phyloP scores from a whole-genome alignment of 1,139 yeast genomes.

The Candida mesenterica region DNA sequence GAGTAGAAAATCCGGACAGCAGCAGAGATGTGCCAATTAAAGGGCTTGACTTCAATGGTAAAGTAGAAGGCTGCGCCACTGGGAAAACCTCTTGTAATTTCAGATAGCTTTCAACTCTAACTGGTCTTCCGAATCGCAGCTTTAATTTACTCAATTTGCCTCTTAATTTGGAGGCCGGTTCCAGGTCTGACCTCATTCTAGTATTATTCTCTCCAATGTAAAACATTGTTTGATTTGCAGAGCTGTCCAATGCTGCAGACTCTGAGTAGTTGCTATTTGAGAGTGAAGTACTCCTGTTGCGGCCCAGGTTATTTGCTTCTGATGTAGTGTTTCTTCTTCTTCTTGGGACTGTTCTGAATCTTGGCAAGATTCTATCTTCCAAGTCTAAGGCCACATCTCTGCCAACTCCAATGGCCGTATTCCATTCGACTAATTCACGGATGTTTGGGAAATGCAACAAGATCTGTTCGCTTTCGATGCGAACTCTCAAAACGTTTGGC shows the following conservation, averaged over 20 bases:
- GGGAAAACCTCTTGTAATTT: not conserved
- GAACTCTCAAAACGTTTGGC: constrained; percentile 54
- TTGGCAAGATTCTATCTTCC: constrained; percentile 57
- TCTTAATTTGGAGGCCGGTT: constrained; percentile 16
- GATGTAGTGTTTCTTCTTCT: constrained; percentile 46
- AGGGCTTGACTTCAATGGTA: no score
- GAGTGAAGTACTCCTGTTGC: not conserved
- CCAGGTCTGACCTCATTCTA: constrained; percentile 18
- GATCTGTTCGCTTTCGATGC: constrained; percentile 70
- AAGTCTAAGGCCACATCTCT: constrained; percentile 66
- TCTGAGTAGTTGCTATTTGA: not conserved
- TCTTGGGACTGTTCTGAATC: constrained; percentile 72
- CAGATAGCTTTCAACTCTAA: constrained; percentile 2
- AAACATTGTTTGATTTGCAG: constrained; percentile 5
- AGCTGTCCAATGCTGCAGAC: constrained; percentile 7
- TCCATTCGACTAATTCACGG: constrained; percentile 66
- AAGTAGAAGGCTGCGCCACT: not conserved
- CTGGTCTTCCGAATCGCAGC: constrained; percentile 8
- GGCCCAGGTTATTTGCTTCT: not conserved
- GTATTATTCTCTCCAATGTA: constrained; percentile 11
- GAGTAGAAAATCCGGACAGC: no score
- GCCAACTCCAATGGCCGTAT: constrained; percentile 56
- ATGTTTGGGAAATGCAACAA: constrained; percentile 53
- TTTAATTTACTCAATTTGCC: constrained; percentile 24
- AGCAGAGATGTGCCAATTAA: no score